phyloP scores from a whole-genome alignment of 192 early-diverging fungal species.

The Coemansia sp. region DNA sequence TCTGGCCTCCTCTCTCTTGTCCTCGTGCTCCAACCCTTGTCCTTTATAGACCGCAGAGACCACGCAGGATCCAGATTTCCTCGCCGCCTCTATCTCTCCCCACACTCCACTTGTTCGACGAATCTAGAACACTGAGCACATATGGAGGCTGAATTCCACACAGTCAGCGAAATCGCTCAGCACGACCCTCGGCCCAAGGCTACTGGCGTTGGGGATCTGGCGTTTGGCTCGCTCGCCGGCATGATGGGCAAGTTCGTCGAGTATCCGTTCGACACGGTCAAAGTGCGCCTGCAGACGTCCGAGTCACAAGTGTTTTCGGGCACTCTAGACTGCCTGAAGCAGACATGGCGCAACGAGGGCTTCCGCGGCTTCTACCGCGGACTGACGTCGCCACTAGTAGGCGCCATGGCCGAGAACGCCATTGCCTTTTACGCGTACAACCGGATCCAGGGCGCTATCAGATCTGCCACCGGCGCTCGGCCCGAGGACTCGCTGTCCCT shows the following conservation, averaged over 20 bases:
- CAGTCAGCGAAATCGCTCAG: slow-evolving; percentile 19
- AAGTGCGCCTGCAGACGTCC: slow-evolving; percentile 88
- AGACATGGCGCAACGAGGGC: slow-evolving; percentile 80
- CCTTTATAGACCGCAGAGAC: neutral
- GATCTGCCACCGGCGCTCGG: slow-evolving; percentile 16
- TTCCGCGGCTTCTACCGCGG: slow-evolving; percentile 89
- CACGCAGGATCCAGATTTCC: neutral
- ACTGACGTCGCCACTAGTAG: slow-evolving; percentile 86
- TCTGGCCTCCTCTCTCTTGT: neutral
- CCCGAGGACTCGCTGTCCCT: slow-evolving; percentile 58
- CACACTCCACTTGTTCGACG: neutral
- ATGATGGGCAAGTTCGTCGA: slow-evolving; percentile 93
- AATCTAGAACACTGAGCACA: neutral
- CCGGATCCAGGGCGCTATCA: slow-evolving; percentile 76
- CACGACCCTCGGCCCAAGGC: slow-evolving; percentile 10
- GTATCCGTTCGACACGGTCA: slow-evolving; percentile 95
- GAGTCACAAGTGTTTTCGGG: slow-evolving; percentile 69
- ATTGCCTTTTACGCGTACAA: slow-evolving; percentile 88
- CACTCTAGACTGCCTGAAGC: slow-evolving; percentile 77
- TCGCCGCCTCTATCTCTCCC: neutral
- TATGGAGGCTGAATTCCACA: slow-evolving; percentile 52
- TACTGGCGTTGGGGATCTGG: slow-evolving; percentile 41
- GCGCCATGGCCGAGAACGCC: slow-evolving; percentile 95
- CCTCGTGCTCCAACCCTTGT: slow-evolving; percentile 1
- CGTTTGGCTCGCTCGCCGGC: slow-evolving; percentile 70